Conservation (phyloP, 208 protist species). For the Plasmodiophora brassicae region DNA sequence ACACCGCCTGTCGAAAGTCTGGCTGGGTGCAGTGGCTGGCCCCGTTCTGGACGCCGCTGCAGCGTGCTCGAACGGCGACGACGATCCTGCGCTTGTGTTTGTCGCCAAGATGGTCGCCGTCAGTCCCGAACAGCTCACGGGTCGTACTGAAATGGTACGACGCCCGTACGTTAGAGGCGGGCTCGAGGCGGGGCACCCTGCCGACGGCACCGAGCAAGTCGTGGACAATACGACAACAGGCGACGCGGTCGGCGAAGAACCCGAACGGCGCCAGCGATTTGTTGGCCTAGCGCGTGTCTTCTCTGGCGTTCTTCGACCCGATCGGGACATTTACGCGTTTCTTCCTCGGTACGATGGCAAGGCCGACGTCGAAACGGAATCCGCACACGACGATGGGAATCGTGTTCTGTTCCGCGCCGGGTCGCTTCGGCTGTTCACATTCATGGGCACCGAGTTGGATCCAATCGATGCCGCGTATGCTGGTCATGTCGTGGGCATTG, state of each 20-base stretch:
- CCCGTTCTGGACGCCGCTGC: not conserved
- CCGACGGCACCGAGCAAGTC: not conserved
- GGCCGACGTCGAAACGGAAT: not conserved
- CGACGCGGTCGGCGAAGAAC: not conserved
- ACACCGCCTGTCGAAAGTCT: not conserved
- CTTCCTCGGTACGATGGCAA: not conserved
- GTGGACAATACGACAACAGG: not conserved
- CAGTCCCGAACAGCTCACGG: not conserved
- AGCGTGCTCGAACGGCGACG: not conserved
- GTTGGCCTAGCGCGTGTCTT: conserved; percentile 27
- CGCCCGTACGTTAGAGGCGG: not conserved
- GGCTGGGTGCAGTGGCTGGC: not conserved
- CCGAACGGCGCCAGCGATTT: not conserved
- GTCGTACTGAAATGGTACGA: not conserved
- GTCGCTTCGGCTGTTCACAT: not conserved
- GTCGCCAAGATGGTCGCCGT: conserved; percentile 29
- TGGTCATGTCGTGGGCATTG: conserved; percentile 37
- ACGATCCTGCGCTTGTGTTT: not conserved
- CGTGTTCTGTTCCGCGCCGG: not conserved
- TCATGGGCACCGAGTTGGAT: conserved; percentile 37
- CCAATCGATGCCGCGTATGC: not conserved
- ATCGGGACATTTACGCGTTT: not conserved
- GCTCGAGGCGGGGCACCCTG: not conserved
- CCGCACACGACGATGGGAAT: not conserved
- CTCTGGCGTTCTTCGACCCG: not conserved